Percentiles rank a stretch among this genome's conserved stretches.
Conservation (phyloP, 192 early-diverging fungal genomes). For the Mortierella hygrophila region DNA sequence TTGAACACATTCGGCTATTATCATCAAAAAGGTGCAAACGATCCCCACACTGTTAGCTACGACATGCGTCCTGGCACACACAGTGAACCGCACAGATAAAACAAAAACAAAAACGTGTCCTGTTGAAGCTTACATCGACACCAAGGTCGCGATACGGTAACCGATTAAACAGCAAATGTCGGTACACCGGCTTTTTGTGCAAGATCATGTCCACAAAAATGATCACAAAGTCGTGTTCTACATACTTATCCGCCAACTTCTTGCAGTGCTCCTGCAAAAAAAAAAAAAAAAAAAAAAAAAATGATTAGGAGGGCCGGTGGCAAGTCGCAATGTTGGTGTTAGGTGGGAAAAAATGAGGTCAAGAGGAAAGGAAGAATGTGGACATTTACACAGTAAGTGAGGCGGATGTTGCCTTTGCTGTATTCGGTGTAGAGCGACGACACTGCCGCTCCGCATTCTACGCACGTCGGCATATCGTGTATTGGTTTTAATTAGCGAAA, state of each 20-base stretch:
- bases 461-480: slow-evolving; percentile 72
- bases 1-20: slow-evolving; percentile 75
- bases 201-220: slow-evolving; percentile 94
- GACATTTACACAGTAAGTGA: slow-evolving; percentile 79
- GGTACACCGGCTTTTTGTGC: slow-evolving; percentile 87
- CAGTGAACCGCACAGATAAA: too few species aligned
- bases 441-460: slow-evolving; percentile 82
- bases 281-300: neutral
- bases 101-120: slow-evolving; percentile 16
- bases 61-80: too few species aligned
- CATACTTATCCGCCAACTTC: slow-evolving; percentile 92
- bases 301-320: neutral
- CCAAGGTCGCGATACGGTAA: slow-evolving; percentile 66
- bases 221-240: slow-evolving; percentile 90
- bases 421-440: slow-evolving; percentile 84
- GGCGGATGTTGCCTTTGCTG: slow-evolving; percentile 83
- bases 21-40: neutral
- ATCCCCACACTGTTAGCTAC: neutral
- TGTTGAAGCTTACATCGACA: slow-evolving; percentile 50
- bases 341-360: neutral
- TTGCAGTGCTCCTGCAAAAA: slow-evolving; percentile 71
- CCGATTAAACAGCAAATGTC: slow-evolving; percentile 89
- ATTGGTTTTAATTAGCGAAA: neutral
- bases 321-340: neutral
- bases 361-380: too few species aligned